Conservation (phyloP, 495 filamentous ascomycete genomes). For the Amniculicola lignicola region DNA sequence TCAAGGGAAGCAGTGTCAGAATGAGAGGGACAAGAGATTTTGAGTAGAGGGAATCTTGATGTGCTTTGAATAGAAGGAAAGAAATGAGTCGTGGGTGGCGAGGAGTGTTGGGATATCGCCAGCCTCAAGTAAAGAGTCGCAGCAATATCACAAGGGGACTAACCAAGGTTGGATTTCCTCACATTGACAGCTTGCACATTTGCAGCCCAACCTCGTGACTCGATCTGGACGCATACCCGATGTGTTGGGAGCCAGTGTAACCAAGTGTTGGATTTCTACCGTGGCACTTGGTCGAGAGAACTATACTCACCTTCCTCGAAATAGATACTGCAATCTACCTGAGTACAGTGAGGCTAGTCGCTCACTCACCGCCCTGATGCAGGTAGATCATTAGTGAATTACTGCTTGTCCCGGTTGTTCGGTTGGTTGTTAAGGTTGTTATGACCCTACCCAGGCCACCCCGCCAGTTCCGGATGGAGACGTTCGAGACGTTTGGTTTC, state of each 20-base stretch:
- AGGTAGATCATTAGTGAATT: slow-evolving; percentile 9
- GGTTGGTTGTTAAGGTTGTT: slow-evolving; percentile 17
- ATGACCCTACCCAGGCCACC: neutral
- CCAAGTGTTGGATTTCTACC: no score
- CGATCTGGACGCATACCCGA: neutral
- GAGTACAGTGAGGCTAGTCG: no score
- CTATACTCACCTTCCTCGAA: no score
- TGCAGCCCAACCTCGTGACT: slow-evolving; percentile 1
- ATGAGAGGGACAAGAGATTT: neutral
- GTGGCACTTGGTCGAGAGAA: no score
- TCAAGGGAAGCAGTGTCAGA: neutral
- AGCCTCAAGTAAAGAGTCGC: slow-evolving; percentile 10
- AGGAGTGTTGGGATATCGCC: slow-evolving; percentile 10
- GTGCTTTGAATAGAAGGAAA: slow-evolving; percentile 6
- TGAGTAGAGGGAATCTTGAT: neutral
- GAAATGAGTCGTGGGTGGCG: neutral
- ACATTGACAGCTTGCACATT: neutral
- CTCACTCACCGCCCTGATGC: neutral
- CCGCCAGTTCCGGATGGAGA: slow-evolving; percentile 12
- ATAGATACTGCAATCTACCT: neutral
- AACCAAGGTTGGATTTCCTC: slow-evolving; percentile 8
- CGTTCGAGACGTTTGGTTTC: no score
- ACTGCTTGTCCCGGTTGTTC: slow-evolving; percentile 9
- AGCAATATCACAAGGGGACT: slow-evolving; percentile 2
- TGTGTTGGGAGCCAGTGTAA: no score